Percentiles rank a stretch among this genome's conserved stretches.
Evolutionary conservation across 768 basidiomycete genomes (phyloP).

Genomic region (Macrolepiota dolichaula): DNA sequence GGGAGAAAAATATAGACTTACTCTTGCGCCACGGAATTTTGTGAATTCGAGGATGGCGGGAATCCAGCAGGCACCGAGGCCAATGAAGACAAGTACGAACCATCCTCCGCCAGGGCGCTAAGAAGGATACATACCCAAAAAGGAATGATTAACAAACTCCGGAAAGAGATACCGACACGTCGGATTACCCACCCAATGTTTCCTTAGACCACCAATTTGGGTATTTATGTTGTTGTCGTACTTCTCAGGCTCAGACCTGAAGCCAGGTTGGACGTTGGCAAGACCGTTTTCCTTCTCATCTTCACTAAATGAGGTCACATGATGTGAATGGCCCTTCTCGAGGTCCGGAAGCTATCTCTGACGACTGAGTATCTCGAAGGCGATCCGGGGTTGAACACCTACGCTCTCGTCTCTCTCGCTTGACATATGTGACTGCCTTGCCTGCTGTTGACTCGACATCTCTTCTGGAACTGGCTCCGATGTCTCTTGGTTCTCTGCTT

Average conservation of each 20-base stretch:
- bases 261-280: neutral
- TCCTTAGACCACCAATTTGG: neutral
- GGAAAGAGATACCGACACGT: neutral
- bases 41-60: constrained; percentile 6
- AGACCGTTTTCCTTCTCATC: neutral
- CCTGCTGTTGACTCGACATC: neutral
- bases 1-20: neutral
- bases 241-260: neutral
- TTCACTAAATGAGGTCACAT: neutral
- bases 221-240: neutral
- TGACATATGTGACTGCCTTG: neutral
- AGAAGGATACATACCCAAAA: neutral
- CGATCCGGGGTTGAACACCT: neutral
- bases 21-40: neutral
- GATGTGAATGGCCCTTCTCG: neutral
- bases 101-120: neutral
- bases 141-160: neutral
- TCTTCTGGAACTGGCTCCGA: neutral
- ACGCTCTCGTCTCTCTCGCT: neutral
- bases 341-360: neutral
- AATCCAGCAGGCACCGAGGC: constrained; percentile 3
- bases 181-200: neutral
- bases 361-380: neutral
- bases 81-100: constrained; percentile 1
- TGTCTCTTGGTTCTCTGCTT: neutral